These are phyloP conservation scores for Phaeosphaeria sp. DNA, from an alignment of 2,329 filamentous ascomycete genomes.

Conservation along the genomic window DNA sequence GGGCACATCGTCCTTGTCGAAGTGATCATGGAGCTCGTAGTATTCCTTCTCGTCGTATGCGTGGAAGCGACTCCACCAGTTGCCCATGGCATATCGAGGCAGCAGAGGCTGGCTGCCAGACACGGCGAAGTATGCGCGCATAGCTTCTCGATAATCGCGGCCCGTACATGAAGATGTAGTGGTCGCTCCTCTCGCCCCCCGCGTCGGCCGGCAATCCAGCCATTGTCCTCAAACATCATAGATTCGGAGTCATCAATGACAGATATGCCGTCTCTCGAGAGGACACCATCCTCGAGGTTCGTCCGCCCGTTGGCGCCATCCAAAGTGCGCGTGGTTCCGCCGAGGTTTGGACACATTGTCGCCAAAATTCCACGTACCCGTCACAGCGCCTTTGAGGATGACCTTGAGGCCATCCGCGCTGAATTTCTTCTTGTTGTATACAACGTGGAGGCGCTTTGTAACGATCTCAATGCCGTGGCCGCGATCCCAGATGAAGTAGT, in stretches of 20 bases:
- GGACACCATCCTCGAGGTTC: constrained; percentile 58
- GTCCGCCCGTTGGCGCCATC: constrained; percentile 61
- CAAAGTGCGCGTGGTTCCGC: constrained; percentile 61
- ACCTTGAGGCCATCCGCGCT: constrained; percentile 58
- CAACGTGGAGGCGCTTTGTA: constrained; percentile 62
- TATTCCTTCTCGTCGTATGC: constrained; percentile 64
- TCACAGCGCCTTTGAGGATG: constrained; percentile 53
- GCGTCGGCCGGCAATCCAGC: constrained; percentile 59
- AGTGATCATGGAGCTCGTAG: constrained; percentile 63
- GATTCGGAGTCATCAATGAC: constrained; percentile 61
- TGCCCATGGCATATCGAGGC: constrained; percentile 65
- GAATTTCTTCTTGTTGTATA: constrained; percentile 65
- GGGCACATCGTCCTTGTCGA: constrained; percentile 59
- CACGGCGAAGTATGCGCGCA: constrained; percentile 62
- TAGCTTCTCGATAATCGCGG: constrained; percentile 61
- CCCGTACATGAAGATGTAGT: constrained; percentile 68
- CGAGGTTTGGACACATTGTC: constrained; percentile 51
- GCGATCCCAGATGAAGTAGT: constrained; percentile 57
- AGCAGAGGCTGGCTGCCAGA: constrained; percentile 63
- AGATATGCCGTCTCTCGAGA: constrained; percentile 60
- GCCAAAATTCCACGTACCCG: constrained; percentile 60
- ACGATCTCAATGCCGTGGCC: constrained; percentile 61
- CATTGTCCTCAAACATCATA: constrained; percentile 63
- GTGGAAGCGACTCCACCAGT: constrained; percentile 72
- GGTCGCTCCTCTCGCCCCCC: constrained; percentile 60